These are phyloP conservation scores for Amanita fuliginea DNA, from an alignment of 768 basidiomycete genomes.

Conservation along the genomic window DNA sequence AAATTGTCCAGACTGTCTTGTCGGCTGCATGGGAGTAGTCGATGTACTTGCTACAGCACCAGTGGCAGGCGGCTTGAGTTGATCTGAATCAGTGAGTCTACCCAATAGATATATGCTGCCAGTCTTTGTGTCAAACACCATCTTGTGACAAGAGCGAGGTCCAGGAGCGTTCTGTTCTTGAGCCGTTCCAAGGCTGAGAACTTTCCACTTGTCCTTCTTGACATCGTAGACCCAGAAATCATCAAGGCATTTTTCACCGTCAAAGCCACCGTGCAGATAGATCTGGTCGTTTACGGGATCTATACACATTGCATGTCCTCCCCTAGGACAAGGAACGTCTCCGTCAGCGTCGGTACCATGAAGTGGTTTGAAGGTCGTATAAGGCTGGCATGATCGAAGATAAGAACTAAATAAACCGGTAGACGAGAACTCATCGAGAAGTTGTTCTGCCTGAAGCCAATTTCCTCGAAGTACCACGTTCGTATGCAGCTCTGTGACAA, in stretches of 20 bases:
- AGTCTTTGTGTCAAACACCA: slow-evolving; percentile 65
- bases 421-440: slow-evolving; percentile 36
- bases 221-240: slow-evolving; percentile 74
- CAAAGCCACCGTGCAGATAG: slow-evolving; percentile 75
- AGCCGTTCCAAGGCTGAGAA: slow-evolving; percentile 45
- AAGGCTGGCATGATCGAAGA: slow-evolving; percentile 45
- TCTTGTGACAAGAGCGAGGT: slow-evolving; percentile 70
- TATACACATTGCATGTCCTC: slow-evolving; percentile 78
- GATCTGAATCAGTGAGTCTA: slow-evolving; percentile 47
- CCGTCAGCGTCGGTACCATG: slow-evolving; percentile 52
- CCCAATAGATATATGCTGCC: slow-evolving; percentile 69
- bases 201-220: slow-evolving; percentile 45
- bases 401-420: slow-evolving; percentile 54
- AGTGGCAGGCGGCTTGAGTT: slow-evolving; percentile 15
- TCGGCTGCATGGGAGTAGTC: neutral
- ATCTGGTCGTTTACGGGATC: slow-evolving; percentile 51
- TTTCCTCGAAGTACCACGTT: slow-evolving; percentile 56
- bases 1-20: neutral
- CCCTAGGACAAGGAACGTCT: slow-evolving; percentile 54
- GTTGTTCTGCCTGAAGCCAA: slow-evolving; percentile 46
- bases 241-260: slow-evolving; percentile 59
- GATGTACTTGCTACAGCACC: neutral
- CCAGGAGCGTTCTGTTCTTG: slow-evolving; percentile 55
- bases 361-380: slow-evolving; percentile 50
- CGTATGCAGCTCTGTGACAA: slow-evolving; percentile 54